These are phyloP conservation scores for Capsicum pubescens DNA, from an alignment of 257 asterid genomes.

Conservation along the genomic window DNA sequence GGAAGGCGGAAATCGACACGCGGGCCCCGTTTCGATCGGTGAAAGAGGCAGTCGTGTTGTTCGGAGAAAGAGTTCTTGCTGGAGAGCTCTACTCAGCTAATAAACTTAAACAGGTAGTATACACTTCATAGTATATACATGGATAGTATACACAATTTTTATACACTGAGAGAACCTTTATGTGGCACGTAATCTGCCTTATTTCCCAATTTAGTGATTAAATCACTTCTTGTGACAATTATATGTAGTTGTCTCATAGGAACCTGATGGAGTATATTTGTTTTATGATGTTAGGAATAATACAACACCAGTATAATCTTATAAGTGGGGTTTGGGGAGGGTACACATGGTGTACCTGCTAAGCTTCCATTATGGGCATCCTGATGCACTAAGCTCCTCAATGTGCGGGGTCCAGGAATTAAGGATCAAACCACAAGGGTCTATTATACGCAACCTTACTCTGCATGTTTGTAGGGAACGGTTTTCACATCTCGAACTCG, in stretches of 20 bases:
- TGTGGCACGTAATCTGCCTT: not conserved
- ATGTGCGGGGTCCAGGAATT: too few relatives aligned
- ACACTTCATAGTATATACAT: not conserved
- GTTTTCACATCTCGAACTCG: too few relatives aligned
- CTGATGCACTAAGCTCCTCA: too few relatives aligned
- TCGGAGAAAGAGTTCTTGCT: conserved; percentile 79
- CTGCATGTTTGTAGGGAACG: too few relatives aligned
- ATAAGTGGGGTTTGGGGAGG: too few relatives aligned
- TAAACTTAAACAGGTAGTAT: conserved; percentile 64
- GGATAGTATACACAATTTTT: not conserved
- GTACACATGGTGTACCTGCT: too few relatives aligned
- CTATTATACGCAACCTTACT: too few relatives aligned
- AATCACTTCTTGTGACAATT: not conserved
- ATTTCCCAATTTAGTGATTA: not conserved
- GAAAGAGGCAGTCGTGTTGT: conserved; percentile 78
- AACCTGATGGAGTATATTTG: not conserved
- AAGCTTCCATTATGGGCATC: too few relatives aligned
- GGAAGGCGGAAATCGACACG: conserved; percentile 79
- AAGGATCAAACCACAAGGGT: too few relatives aligned
- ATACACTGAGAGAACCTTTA: not conserved
- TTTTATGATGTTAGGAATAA: too few relatives aligned
- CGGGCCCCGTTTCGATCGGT: conserved; percentile 86
- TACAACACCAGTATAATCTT: too few relatives aligned
- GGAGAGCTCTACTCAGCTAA: conserved; percentile 60
- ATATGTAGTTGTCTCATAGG: not conserved